Evolutionary conservation across 2,329 filamentous ascomycete genomes (phyloP).

Genomic region (Fusarium tjaetaba): DNA sequence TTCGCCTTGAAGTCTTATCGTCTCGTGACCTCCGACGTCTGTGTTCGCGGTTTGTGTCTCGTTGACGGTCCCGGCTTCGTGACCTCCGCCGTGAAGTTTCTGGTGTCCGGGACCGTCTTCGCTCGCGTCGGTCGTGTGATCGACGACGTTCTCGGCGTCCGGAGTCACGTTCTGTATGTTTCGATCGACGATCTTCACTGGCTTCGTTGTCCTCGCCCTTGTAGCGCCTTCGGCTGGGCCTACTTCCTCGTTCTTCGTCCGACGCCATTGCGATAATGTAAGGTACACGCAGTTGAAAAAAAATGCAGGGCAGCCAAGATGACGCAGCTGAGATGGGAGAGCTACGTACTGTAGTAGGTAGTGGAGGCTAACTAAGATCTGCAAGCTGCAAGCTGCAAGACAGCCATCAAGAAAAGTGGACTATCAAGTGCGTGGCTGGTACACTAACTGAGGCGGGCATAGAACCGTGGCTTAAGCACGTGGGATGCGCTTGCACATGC

Average conservation of each 20-base stretch:
- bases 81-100: constrained; percentile 41
- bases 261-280: constrained; percentile 40
- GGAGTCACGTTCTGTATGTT: constrained; percentile 36
- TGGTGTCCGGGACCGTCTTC: constrained; percentile 48
- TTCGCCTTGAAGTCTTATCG: constrained; percentile 41
- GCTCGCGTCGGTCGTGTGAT: constrained; percentile 45
- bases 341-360: not conserved
- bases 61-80: constrained; percentile 43
- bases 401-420: constrained; percentile 13
- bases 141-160: constrained; percentile 42
- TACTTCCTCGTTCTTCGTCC: constrained; percentile 36
- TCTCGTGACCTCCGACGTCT: constrained; percentile 49
- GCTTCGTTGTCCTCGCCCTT: constrained; percentile 32
- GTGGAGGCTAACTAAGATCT: not conserved
- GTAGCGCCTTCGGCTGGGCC: constrained; percentile 27
- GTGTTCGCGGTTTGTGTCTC: constrained; percentile 40
- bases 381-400: constrained; percentile 28
- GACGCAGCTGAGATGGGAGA: constrained; percentile 17
- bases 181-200: constrained; percentile 38
- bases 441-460: not conserved
- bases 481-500: constrained; percentile 22
- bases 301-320: constrained; percentile 2
- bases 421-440: constrained; percentile 9
- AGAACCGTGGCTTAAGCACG: constrained; percentile 11
- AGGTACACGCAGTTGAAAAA: not conserved